A percentile compares a stretch with the other conserved stretches of the same genome.
phyloP scores from a whole-genome alignment of 768 basidiomycete species.

The Obba rivulosa region DNA sequence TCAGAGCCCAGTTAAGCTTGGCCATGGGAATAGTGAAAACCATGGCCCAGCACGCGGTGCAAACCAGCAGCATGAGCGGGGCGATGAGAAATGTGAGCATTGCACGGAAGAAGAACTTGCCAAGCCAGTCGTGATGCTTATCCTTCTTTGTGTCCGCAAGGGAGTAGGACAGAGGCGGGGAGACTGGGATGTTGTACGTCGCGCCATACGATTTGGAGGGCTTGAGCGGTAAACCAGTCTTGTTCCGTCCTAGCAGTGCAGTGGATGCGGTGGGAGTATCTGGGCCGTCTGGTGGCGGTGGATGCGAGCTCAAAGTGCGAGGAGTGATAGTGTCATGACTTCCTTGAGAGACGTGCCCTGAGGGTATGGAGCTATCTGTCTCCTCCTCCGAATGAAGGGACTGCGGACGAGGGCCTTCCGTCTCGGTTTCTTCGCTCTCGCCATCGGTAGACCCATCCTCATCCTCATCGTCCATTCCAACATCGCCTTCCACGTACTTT shows the following conservation, averaged over 20 bases:
- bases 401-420: constrained; percentile 26
- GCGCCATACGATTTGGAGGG: constrained; percentile 67
- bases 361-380: constrained; percentile 12
- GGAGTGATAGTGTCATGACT: constrained; percentile 12
- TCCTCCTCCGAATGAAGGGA: constrained; percentile 25
- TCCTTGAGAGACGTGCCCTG: constrained; percentile 1
- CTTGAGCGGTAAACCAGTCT: constrained; percentile 17
- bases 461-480: constrained; percentile 35
- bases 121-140: constrained; percentile 46
- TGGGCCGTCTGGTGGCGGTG: constrained; percentile 10
- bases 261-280: constrained; percentile 41
- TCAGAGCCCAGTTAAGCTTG: constrained; percentile 91
- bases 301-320: not conserved
- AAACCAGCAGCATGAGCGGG: constrained; percentile 83
- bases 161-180: constrained; percentile 9
- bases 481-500: constrained; percentile 91
- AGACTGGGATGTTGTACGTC: constrained; percentile 23
- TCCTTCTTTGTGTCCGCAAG: constrained; percentile 15
- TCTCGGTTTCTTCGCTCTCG: constrained; percentile 30
- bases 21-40: constrained; percentile 98
- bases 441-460: constrained; percentile 6
- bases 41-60: constrained; percentile 90
- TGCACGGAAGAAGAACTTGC: constrained; percentile 79
- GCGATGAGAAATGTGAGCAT: constrained; percentile 73
- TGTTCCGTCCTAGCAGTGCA: constrained; percentile 34